Base-by-base conservation (phyloP, 768 basidiomycete species). In the Russula virescens region DNA sequence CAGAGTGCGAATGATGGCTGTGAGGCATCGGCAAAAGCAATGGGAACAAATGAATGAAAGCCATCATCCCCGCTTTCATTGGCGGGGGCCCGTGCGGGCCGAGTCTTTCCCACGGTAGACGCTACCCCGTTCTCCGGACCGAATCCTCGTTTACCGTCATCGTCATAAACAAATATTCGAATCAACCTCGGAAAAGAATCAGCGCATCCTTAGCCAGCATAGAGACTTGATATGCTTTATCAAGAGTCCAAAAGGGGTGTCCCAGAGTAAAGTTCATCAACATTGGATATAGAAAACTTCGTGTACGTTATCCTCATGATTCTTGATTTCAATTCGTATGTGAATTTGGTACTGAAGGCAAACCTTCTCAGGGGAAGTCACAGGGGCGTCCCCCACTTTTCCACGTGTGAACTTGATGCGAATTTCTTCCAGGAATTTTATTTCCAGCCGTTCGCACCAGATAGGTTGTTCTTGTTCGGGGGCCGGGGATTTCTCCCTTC, bases 1-100 rank as follows among this genome's bases (percentile, higher is more conserved):
- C 94, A 0, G 92, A 96, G 70, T 97, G 94, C 21, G 90, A 93
- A 74, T 94, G 93, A 71, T 92, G 91, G 70, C 87, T 89, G 69
- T 83, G 77, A 62, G 86, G 87, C 83, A 84, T 84, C 53, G 34
- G 23, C 19, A 18, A 47, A 46, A 45, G 5, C n/a, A 47, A 51
- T 16, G 48, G 26, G 25, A 55, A 62, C 13, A 28, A 6, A 9
- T 8, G 13, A 43, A 43, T 19, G 16, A 19, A 16, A 40, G 10
- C 34, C 34, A 10, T 35, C 34, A 5, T 10, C 34, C n/a, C 10
- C 2, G 26, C 26, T 26, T 19, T 26, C 35, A 31, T 18, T n/a
- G 25, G 47, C 25, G 53, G 60, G 25, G 28, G n/a, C 23, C 45
- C 35, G 54, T 21, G 28, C 54, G 45, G 46, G 55, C 61, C 58